phyloP scores from a whole-genome alignment of 768 basidiomycete genomes.

The Suillus spraguei region DNA sequence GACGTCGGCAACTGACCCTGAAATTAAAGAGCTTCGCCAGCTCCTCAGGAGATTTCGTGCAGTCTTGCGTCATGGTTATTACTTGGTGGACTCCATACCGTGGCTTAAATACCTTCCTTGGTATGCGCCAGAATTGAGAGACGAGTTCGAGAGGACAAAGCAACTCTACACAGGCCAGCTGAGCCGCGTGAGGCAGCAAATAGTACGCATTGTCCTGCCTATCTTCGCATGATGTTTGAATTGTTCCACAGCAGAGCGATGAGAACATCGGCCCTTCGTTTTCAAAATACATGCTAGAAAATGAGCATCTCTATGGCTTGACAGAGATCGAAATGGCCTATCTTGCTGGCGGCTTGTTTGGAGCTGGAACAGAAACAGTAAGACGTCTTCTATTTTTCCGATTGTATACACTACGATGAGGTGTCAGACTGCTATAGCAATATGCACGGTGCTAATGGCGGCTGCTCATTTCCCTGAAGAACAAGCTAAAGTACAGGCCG shows the following conservation, averaged over 20 bases:
- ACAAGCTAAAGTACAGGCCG: background rate
- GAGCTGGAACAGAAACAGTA: constrained; percentile 58
- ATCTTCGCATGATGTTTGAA: background rate
- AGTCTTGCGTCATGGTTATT: background rate
- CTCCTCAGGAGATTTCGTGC: background rate
- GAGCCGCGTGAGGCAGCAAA: background rate
- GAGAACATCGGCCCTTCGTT: background rate
- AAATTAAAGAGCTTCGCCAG: background rate
- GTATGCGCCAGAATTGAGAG: background rate
- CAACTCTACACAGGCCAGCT: background rate
- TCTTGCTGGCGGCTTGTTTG: constrained; percentile 58
- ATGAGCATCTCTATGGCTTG: background rate
- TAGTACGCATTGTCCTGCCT: background rate
- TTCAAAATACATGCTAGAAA: background rate
- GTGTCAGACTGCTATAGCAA: background rate
- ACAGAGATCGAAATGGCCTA: constrained; percentile 51
- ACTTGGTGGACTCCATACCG: background rate
- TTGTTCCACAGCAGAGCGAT: background rate
- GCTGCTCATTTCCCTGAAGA: background rate
- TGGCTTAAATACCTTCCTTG: background rate
- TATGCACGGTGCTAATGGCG: background rate
- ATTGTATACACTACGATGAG: background rate
- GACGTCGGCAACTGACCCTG: background rate
- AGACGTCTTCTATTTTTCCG: constrained; percentile 1
- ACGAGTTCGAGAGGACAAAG: background rate